Percentiles rank a stretch among this genome's conserved stretches.
These are phyloP conservation scores for Xylaria sp. DNA, from an alignment of 2,329 filamentous ascomycete genomes.

Conservation along the genomic window DNA sequence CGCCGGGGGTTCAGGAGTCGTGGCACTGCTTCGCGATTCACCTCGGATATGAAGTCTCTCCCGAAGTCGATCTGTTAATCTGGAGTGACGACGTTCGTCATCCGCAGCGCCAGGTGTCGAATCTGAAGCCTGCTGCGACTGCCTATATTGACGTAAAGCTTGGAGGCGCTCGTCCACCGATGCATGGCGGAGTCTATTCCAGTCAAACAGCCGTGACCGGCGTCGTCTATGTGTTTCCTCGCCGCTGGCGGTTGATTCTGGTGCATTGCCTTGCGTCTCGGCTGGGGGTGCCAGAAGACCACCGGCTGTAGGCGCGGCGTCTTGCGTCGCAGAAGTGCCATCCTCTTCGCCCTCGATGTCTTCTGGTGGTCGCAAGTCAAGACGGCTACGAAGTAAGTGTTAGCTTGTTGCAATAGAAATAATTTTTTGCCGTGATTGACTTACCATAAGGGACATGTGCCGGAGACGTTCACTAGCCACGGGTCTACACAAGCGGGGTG, in stretches of 20 bases:
- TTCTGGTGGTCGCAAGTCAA: conserved; percentile 55
- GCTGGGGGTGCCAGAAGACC: conserved; percentile 23
- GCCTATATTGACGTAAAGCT: conserved; percentile 57
- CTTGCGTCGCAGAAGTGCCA: conserved; percentile 11
- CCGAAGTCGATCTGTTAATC: conserved; percentile 55
- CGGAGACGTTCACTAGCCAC: conserved; percentile 72
- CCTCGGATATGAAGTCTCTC: conserved; percentile 61
- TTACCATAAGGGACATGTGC: conserved; percentile 73
- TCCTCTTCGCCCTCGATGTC: conserved; percentile 21
- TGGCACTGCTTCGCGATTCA: conserved; percentile 53
- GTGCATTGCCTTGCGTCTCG: conserved; percentile 38
- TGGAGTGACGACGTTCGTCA: conserved; percentile 48
- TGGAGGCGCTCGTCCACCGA: conserved; percentile 67
- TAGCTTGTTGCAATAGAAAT: conserved; percentile 18
- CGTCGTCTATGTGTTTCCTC: conserved; percentile 49
- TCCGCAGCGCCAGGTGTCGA: conserved; percentile 42
- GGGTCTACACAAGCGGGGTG: conserved; percentile 72
- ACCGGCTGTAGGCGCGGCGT: conserved; percentile 3
- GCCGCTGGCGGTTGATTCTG: conserved; percentile 36
- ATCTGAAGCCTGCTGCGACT: conserved; percentile 45
- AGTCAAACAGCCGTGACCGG: conserved; percentile 60
- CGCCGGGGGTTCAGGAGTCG: conserved; percentile 34
- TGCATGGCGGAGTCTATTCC: conserved; percentile 63
- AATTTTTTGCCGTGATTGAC: conserved; percentile 36
- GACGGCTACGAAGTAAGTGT: conserved; percentile 49